Percentiles rank a stretch among this genome's conserved stretches.
Conservation (phyloP, 176 grass and related monocot species). For the Carex pumila region DNA sequence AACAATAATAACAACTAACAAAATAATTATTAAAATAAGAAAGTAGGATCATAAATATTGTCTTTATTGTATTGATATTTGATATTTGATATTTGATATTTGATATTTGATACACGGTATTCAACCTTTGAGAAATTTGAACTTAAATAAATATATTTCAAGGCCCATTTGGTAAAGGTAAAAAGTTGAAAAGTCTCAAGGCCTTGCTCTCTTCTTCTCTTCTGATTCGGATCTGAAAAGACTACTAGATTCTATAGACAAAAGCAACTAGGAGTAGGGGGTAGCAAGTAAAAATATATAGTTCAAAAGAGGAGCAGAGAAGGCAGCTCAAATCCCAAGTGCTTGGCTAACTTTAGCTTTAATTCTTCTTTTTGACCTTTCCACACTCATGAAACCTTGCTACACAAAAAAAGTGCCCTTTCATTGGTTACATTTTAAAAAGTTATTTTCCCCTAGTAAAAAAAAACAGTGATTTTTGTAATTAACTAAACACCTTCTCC, state of each 20-base stretch:
- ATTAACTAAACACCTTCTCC: too few relatives aligned
- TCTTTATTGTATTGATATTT: too few relatives aligned
- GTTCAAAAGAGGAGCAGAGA: not conserved
- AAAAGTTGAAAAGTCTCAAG: slow-evolving; percentile 12
- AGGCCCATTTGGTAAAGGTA: not conserved
- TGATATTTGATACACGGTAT: too few relatives aligned
- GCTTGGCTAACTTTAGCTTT: slow-evolving; percentile 25
- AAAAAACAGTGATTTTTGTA: not conserved
- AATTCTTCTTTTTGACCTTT: slow-evolving; percentile 23
- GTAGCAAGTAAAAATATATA: not conserved
- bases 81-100: too few relatives aligned
- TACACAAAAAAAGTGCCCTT: not conserved
- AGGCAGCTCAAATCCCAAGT: slow-evolving; percentile 26
- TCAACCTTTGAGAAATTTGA: too few relatives aligned
- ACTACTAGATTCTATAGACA: not conserved
- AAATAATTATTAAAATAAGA: too few relatives aligned
- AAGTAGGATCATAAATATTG: too few relatives aligned
- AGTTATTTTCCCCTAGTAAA: too few relatives aligned
- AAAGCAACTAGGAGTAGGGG: not conserved
- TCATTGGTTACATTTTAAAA: too few relatives aligned
- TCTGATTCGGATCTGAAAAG: slow-evolving; percentile 13
- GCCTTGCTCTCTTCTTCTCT: not conserved
- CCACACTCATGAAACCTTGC: not conserved
- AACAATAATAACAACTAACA: too few relatives aligned
- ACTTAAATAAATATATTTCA: too few relatives aligned